phyloP scores from a whole-genome alignment of 352 stramenopile species.

The Pythium pyrilobum region DNA sequence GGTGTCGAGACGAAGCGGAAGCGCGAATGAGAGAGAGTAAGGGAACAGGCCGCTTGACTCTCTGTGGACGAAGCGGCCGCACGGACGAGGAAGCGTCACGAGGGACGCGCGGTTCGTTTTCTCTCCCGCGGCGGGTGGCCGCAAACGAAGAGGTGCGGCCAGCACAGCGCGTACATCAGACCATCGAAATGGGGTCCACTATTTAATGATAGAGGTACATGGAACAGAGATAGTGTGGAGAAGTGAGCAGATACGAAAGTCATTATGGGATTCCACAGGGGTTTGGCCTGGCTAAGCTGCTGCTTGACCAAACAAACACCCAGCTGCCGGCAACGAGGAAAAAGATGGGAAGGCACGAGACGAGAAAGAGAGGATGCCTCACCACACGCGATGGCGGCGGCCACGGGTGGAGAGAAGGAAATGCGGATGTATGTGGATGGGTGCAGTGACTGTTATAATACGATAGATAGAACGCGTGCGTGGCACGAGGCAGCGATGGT shows the following conservation, averaged over 20 bases:
- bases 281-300: neutral
- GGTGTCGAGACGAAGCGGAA: neutral
- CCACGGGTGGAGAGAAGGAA: too few species aligned
- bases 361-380: too few species aligned
- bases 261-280: too few species aligned
- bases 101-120: conserved; percentile 10
- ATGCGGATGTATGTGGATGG: too few species aligned
- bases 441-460: too few species aligned
- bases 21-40: conserved; percentile 2
- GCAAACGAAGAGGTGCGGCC: conserved; percentile 1
- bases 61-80: neutral
- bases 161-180: too few species aligned
- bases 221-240: too few species aligned
- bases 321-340: conserved; percentile 1
- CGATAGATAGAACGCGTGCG: too few species aligned
- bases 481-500: too few species aligned
- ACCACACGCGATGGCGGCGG: neutral
- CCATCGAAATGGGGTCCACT: neutral
- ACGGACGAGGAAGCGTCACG: neutral
- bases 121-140: too few species aligned
- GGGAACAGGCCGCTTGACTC: neutral
- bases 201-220: neutral
- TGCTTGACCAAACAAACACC: conserved; percentile 3
- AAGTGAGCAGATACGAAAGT: too few species aligned
- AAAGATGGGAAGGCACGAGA: too few species aligned